Evolutionary conservation across 2,329 filamentous ascomycete species (phyloP).

Genomic region (Penicillium sp.): DNA sequence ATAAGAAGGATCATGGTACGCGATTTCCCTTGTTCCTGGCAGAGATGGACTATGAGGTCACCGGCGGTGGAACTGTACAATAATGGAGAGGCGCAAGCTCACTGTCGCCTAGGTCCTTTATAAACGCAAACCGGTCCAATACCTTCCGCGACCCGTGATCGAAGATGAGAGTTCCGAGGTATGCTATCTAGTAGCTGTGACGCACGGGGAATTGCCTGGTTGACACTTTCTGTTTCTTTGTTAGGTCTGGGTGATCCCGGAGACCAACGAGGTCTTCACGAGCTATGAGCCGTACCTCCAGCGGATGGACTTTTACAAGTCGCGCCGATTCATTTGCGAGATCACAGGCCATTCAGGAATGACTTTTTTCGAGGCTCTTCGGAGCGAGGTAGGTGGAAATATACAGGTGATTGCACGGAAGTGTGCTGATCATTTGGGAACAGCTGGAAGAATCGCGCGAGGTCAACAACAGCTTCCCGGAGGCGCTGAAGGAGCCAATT

Average conservation of each 20-base stretch:
- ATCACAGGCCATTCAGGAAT: constrained; percentile 92
- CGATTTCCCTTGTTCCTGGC: constrained; percentile 14
- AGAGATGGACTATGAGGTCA: constrained; percentile 7
- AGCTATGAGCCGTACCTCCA: constrained; percentile 87
- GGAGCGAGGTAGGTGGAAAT: constrained; percentile 76
- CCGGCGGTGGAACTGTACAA: constrained; percentile 4
- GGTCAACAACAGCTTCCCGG: constrained; percentile 90
- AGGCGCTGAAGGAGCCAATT: constrained; percentile 87
- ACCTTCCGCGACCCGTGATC: constrained; percentile 72
- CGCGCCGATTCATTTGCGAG: constrained; percentile 92
- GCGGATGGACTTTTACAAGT: constrained; percentile 90
- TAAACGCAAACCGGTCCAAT: constrained; percentile 93
- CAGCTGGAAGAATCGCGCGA: constrained; percentile 81
- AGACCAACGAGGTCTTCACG: constrained; percentile 87
- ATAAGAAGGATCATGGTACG: constrained; percentile 42
- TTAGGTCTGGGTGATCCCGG: constrained; percentile 88
- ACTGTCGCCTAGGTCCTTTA: constrained; percentile 75
- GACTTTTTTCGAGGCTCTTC: constrained; percentile 89
- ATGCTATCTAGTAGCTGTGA: constrained; percentile 27
- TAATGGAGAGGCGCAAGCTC: constrained; percentile 24
- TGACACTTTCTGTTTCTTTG: not conserved
- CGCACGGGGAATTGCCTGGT: constrained; percentile 21
- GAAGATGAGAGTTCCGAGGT: constrained; percentile 86
- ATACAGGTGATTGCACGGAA: not conserved
- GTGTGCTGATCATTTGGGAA: constrained; percentile 16